phyloP scores from a whole-genome alignment of 768 basidiomycete species.

The Chalciporus sphaerocephalus region DNA sequence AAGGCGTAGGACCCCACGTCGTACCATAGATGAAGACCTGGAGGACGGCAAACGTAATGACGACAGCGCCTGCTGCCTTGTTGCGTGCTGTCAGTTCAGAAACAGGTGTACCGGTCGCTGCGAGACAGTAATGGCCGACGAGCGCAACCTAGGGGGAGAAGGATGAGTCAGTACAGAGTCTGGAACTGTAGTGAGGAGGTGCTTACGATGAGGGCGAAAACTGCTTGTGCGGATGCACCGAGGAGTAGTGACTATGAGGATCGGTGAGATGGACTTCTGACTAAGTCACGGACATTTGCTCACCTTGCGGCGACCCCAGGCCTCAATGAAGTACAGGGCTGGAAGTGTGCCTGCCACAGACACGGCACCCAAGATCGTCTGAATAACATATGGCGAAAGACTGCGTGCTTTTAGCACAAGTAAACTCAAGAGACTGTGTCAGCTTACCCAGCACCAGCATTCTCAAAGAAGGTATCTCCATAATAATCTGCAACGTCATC shows the following conservation, averaged over 20 bases:
- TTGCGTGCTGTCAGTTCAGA: constrained; percentile 51
- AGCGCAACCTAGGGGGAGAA: constrained; percentile 50
- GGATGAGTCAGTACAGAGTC: neutral
- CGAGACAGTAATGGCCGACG: constrained; percentile 66
- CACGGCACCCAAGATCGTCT: constrained; percentile 69
- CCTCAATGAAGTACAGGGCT: constrained; percentile 63
- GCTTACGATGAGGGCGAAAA: constrained; percentile 58
- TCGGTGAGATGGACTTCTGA: neutral
- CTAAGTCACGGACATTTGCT: constrained; percentile 3
- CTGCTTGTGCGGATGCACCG: constrained; percentile 57
- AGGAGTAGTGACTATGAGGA: constrained; percentile 53
- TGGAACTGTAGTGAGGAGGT: neutral
- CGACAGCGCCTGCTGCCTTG: constrained; percentile 55
- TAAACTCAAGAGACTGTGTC: neutral
- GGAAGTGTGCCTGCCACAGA: constrained; percentile 71
- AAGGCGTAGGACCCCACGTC: constrained; percentile 76
- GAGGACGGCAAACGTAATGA: constrained; percentile 75
- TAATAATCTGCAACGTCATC: constrained; percentile 73
- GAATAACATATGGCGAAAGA: constrained; percentile 70
- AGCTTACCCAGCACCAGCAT: constrained; percentile 57
- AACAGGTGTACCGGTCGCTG: constrained; percentile 45
- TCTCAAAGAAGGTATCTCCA: constrained; percentile 77
- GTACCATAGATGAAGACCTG: constrained; percentile 69
- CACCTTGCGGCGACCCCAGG: constrained; percentile 68
- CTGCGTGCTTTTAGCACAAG: constrained; percentile 23